A percentile compares a stretch with the other conserved stretches of the same genome.
phyloP scores from a whole-genome alignment of 2,329 filamentous ascomycete genomes.

The Colletotrichum tofieldiae region DNA sequence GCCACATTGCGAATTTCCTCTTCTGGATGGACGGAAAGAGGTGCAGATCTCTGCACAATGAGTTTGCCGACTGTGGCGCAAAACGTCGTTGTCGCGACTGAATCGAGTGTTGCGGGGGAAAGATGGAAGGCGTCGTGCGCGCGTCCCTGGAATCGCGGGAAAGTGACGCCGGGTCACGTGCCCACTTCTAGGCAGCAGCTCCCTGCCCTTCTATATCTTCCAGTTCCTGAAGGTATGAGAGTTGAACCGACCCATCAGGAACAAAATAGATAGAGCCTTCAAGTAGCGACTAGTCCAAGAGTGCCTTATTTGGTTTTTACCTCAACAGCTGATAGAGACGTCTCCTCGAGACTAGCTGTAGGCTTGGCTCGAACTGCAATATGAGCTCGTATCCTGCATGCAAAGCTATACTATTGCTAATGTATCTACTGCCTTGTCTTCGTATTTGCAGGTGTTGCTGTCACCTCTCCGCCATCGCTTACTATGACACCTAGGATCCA shows the following conservation, averaged over 20 bases:
- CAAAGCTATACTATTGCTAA: not conserved
- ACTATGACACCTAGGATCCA: constrained; percentile 90
- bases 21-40: not conserved
- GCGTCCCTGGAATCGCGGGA: constrained; percentile 31
- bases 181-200: constrained; percentile 31
- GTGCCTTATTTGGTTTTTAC: too few species aligned
- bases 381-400: too few species aligned
- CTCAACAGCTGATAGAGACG: not conserved
- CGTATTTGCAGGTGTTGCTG: not conserved
- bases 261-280: not conserved
- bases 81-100: constrained; percentile 8
- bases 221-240: not conserved
- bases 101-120: constrained; percentile 29
- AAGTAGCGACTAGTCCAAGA: too few species aligned
- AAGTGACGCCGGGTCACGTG: constrained; percentile 47
- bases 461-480: constrained; percentile 67
- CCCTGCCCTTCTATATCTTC: not conserved
- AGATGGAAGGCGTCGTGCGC: constrained; percentile 33
- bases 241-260: not conserved
- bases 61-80: not conserved
- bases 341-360: not conserved
- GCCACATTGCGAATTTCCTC: constrained; percentile 69
- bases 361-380: not conserved
- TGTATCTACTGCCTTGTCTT: not conserved
- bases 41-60: constrained; percentile 17